Conservation (phyloP, 345 rosid genomes). For the Pelargonium nanum region DNA sequence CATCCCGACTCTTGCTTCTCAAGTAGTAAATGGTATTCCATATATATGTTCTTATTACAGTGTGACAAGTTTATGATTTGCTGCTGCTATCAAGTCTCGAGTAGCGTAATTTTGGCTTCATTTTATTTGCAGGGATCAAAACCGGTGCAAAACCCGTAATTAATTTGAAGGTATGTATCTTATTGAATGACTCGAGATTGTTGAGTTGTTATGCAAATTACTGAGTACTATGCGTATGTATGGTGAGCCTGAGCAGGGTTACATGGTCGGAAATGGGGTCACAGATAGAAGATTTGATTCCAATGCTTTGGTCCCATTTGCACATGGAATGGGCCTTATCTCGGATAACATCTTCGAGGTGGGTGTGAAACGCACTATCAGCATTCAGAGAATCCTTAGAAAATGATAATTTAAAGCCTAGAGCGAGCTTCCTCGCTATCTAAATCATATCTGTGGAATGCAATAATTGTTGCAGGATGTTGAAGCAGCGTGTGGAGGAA, state of each 20-base stretch:
- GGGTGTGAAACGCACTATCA: neutral
- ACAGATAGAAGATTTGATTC: constrained; percentile 13
- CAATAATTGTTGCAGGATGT: constrained; percentile 20
- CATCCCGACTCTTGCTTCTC: constrained; percentile 28
- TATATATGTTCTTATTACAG: neutral
- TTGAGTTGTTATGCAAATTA: neutral
- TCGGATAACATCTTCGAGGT: constrained; percentile 29
- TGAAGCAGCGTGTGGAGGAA: constrained; percentile 24
- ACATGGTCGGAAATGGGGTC: constrained; percentile 35
- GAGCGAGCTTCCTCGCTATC: too few species aligned
- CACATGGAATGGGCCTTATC: constrained; percentile 36
- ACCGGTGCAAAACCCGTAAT: constrained; percentile 19
- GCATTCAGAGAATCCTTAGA: neutral
- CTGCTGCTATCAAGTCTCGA: neutral
- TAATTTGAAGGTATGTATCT: constrained; percentile 27
- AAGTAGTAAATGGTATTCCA: constrained; percentile 24
- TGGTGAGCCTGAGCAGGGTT: constrained; percentile 19
- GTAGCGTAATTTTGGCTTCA: too few species aligned
- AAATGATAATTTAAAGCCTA: neutral
- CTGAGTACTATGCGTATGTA: neutral
- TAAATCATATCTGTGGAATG: neutral
- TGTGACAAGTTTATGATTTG: neutral
- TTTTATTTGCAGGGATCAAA: constrained; percentile 18
- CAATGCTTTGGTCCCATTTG: constrained; percentile 24
- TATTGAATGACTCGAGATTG: neutral